These are phyloP conservation scores for Xylaria sp. DNA, from an alignment of 2,329 filamentous ascomycete genomes.

Conservation along the genomic window DNA sequence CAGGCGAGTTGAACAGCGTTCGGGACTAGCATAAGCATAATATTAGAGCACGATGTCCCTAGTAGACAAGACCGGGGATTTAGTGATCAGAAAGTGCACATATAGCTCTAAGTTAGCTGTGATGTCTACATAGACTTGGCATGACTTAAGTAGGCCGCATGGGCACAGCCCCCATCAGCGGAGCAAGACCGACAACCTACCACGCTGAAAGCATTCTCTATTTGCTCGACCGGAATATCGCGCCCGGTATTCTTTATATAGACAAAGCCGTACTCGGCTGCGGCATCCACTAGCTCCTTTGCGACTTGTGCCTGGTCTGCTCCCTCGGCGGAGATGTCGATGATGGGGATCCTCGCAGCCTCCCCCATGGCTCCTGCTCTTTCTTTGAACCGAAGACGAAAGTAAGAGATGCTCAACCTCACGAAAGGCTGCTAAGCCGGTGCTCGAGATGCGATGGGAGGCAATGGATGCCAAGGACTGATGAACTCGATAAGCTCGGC, in stretches of 20 bases:
- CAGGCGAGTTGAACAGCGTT: slow-evolving; percentile 71
- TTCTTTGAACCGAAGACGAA: neutral
- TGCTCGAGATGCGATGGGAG: no score
- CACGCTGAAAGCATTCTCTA: slow-evolving; percentile 73
- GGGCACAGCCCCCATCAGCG: no score
- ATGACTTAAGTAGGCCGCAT: no score
- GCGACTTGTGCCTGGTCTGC: slow-evolving; percentile 59
- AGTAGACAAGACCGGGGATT: neutral
- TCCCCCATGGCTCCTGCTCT: slow-evolving; percentile 22
- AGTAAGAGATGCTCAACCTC: neutral
- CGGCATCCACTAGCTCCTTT: slow-evolving; percentile 75
- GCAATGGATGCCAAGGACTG: no score
- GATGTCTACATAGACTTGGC: neutral
- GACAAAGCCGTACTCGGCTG: slow-evolving; percentile 82
- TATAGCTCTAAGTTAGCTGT: neutral
- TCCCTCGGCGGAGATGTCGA: slow-evolving; percentile 71
- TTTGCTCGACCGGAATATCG: slow-evolving; percentile 66
- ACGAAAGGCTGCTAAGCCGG: no score
- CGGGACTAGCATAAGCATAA: slow-evolving; percentile 55
- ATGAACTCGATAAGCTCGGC: no score
- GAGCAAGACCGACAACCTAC: slow-evolving; percentile 49
- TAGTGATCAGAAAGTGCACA: neutral
- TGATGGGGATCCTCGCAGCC: slow-evolving; percentile 69
- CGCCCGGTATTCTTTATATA: slow-evolving; percentile 78
- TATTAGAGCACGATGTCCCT: neutral